A percentile compares a stretch with the other conserved stretches of the same genome.
These are phyloP conservation scores for Cyclotella cryptica DNA, from an alignment of 108 stramenopile genomes.

Conservation along the genomic window DNA sequence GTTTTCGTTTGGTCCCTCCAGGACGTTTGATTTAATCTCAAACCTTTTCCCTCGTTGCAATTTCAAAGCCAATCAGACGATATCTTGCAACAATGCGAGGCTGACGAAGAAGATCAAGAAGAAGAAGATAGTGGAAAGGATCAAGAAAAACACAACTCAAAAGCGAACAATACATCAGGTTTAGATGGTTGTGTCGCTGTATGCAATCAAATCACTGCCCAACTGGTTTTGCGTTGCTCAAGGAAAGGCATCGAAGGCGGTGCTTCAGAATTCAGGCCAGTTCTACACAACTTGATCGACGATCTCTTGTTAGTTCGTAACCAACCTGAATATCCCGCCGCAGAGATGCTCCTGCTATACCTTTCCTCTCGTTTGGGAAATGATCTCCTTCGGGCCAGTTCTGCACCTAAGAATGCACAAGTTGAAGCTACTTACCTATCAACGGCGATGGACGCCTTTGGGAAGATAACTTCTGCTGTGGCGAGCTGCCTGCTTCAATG, in stretches of 20 bases:
- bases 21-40: neutral
- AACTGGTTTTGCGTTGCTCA: conserved; percentile 74
- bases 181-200: conserved; percentile 62
- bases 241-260: conserved; percentile 89
- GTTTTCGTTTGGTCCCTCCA: neutral
- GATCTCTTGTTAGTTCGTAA: conserved; percentile 82
- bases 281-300: conserved; percentile 87
- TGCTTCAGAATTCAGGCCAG: conserved; percentile 87
- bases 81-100: conserved; percentile 18
- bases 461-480: conserved; percentile 81
- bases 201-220: conserved; percentile 65
- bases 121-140: conserved; percentile 23
- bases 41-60: neutral
- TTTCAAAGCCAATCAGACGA: conserved; percentile 24
- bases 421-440: conserved; percentile 79
- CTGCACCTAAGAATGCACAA: conserved; percentile 36
- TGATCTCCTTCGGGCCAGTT: conserved; percentile 69
- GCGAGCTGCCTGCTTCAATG: conserved; percentile 61
- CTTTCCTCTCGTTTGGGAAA: conserved; percentile 60
- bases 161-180: conserved; percentile 59
- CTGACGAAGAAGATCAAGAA: conserved; percentile 30
- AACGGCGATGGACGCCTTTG: conserved; percentile 87
- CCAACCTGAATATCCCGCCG: conserved; percentile 90
- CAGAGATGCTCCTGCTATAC: conserved; percentile 85
- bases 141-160: conserved; percentile 27